phyloP scores from a whole-genome alignment of 148 eudicot species.

The Camellia granthamiana region DNA sequence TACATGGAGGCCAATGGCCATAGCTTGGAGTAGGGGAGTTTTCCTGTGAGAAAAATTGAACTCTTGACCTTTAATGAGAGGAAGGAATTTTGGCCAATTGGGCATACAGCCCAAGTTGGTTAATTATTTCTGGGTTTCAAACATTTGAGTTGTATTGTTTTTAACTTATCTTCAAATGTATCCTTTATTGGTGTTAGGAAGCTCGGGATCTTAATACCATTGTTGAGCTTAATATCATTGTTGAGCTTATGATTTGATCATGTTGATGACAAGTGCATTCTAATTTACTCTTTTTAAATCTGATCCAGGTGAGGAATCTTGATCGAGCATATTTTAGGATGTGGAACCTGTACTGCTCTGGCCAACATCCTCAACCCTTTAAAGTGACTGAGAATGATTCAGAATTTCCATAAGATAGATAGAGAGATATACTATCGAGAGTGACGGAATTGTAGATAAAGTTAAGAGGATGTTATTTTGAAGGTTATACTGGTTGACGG shows the following conservation, averaged over 20 bases:
- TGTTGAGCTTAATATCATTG: background rate
- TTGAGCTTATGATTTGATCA: background rate
- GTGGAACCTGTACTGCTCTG: constrained; percentile 81
- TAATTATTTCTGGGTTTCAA: background rate
- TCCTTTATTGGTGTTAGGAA: too few species aligned
- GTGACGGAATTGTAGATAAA: constrained; percentile 30
- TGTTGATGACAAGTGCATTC: too few species aligned
- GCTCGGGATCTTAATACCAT: background rate
- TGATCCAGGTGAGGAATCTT: constrained; percentile 59
- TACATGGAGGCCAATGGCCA: too few species aligned
- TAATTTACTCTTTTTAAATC: background rate
- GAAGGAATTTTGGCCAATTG: too few species aligned
- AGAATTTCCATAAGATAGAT: constrained; percentile 66
- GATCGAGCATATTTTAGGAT: constrained; percentile 77
- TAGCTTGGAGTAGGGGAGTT: too few species aligned
- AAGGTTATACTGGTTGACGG: constrained; percentile 18
- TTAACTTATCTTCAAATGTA: background rate
- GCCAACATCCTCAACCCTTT: constrained; percentile 70
- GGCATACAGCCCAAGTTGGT: too few species aligned
- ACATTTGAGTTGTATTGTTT: background rate
- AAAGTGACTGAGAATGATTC: constrained; percentile 64
- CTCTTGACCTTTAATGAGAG: too few species aligned
- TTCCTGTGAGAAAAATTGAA: too few species aligned
- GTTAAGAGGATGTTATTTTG: constrained; percentile 23
- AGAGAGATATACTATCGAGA: constrained; percentile 6